These are phyloP conservation scores for Ligustrum vulgare DNA, from an alignment of 257 asterid species.

Conservation along the genomic window DNA sequence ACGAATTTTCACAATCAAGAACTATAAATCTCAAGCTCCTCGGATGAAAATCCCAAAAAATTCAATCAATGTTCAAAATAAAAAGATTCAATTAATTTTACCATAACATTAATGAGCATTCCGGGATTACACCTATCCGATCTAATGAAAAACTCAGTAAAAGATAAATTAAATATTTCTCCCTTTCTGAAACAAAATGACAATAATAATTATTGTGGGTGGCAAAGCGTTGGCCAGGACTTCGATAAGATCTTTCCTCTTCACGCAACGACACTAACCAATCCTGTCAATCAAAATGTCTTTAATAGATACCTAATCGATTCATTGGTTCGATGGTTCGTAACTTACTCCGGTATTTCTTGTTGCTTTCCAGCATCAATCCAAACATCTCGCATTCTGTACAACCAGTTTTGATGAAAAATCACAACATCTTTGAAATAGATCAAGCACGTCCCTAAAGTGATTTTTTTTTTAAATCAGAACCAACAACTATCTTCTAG, in stretches of 20 bases:
- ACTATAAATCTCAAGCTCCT: too few species aligned
- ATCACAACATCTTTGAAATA: too few species aligned
- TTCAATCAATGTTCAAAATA: neutral
- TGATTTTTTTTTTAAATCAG: neutral
- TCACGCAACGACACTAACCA: constrained; percentile 40
- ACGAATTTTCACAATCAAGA: too few species aligned
- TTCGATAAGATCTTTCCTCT: constrained; percentile 36
- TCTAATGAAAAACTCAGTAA: too few species aligned
- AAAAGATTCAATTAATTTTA: too few species aligned
- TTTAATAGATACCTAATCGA: neutral
- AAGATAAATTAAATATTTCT: neutral
- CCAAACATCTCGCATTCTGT: constrained; percentile 29
- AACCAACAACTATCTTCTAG: too few species aligned
- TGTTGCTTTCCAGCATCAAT: constrained; percentile 26
- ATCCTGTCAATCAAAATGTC: neutral
- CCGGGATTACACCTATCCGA: too few species aligned
- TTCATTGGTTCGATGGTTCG: neutral
- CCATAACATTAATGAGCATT: too few species aligned
- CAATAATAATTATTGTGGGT: neutral
- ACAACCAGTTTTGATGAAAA: too few species aligned
- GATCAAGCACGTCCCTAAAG: too few species aligned
- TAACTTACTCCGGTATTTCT: constrained; percentile 31
- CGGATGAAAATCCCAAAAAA: too few species aligned
- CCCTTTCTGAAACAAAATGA: neutral
- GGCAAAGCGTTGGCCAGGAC: constrained; percentile 42